Percentiles rank a stretch among this genome's conserved stretches.
Conservation (phyloP, 2,329 filamentous ascomycete species). For the Pseudomassariella vexata region DNA sequence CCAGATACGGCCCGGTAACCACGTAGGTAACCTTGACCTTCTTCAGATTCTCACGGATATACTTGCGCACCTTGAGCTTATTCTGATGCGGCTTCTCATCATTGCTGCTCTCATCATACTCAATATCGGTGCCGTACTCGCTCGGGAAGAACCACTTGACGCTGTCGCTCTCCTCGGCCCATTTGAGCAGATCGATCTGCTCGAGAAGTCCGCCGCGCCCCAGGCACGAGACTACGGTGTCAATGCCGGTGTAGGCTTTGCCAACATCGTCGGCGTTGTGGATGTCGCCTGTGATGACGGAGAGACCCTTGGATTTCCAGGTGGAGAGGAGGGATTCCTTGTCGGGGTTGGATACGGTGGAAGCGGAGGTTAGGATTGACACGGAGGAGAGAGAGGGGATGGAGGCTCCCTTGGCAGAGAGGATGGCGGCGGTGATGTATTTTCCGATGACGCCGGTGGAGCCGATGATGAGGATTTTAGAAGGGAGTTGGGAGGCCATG, state of each 20-base stretch:
- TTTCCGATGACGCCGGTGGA: slow-evolving; percentile 28
- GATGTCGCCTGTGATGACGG: slow-evolving; percentile 50
- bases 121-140: slow-evolving; percentile 54
- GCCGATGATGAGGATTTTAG: slow-evolving; percentile 25
- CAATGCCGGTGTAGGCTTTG: slow-evolving; percentile 47
- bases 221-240: slow-evolving; percentile 55
- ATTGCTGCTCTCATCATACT: slow-evolving; percentile 44
- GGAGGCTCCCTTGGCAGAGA: slow-evolving; percentile 24
- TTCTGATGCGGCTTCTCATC: slow-evolving; percentile 56
- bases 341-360: slow-evolving; percentile 33
- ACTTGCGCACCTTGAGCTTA: slow-evolving; percentile 55
- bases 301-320: slow-evolving; percentile 37
- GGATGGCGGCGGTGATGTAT: slow-evolving; percentile 24
- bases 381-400: slow-evolving; percentile 22
- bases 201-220: slow-evolving; percentile 48
- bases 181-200: slow-evolving; percentile 48
- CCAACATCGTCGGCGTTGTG: slow-evolving; percentile 40
- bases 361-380: slow-evolving; percentile 48
- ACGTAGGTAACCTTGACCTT: slow-evolving; percentile 52
- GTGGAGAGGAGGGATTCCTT: slow-evolving; percentile 41
- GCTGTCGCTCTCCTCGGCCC: slow-evolving; percentile 41
- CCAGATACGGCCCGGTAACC: slow-evolving; percentile 57
- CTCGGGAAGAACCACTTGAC: slow-evolving; percentile 54
- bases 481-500: slow-evolving; percentile 16
- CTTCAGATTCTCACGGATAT: slow-evolving; percentile 38